Evolutionary conservation across 176 grass and related monocot genomes (phyloP), one percentile per base, ranked within the genome.

Genomic region (Saccharum spontaneum): DNA sequence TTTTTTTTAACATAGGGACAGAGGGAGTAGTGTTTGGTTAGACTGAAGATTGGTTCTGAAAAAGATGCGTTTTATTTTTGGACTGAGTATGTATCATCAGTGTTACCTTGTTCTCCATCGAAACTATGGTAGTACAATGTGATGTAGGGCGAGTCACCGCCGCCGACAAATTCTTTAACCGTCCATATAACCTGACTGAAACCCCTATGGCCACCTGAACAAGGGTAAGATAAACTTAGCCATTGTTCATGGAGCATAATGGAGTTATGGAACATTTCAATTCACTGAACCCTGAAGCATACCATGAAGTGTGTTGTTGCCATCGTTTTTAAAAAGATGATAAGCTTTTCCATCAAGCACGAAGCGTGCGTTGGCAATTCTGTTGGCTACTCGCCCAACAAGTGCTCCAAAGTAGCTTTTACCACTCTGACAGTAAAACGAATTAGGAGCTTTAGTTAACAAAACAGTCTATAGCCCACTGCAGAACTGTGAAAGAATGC

Each of bases 251-350:
- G 67, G 7, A 73, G 20, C n/a, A 15, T 45, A 11, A 49, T 48
- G 67, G 22, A 30, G 63, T 60, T 79, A 1, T 59, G 18, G 52
- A 62, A 10, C 26, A 45, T 23, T 18, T 41, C 22, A 54, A 81
- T 64, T 83, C n/a, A 44, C 43, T 60, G 22, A 67, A 82, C 17
- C 50, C 45, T 5, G 45, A 34, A 76, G 76, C 59, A 57, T 93
- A 98, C 95, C 95, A 63, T 98, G 95, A 50, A 98, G 95, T 13
- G 93, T 44, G 83, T 94, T 98, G 8, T 92, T 91, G 69, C 91
- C 97, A 84, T 82, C 84, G 36, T 98, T 98, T 40, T 28, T 20
- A 30, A 50, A 91, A 43, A 95, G 76, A 38, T 84, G 92, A 10
- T 92, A 94, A 0, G 10, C 84, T 52, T 90, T 88, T 68, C 91